Conservation (phyloP, 2,329 filamentous ascomycete species). For the Penicillium janthinellum region DNA sequence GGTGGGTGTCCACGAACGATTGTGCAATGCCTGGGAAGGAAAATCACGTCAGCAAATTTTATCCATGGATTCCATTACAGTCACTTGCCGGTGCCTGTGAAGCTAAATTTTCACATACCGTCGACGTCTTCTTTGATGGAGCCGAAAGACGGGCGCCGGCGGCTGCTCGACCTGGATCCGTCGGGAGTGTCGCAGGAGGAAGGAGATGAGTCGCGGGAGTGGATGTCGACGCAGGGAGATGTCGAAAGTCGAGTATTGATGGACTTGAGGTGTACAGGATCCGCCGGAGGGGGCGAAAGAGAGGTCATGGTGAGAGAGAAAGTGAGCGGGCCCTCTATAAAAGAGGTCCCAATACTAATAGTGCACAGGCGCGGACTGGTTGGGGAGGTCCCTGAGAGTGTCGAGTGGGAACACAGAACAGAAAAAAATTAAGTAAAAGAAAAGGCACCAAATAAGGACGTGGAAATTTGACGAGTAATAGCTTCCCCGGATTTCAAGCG, state of each 20-base stretch:
- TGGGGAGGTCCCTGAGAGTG: slow-evolving; percentile 8
- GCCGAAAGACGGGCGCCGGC: slow-evolving; percentile 45
- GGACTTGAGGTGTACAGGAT: slow-evolving; percentile 30
- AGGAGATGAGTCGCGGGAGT: slow-evolving; percentile 38
- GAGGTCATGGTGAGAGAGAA: slow-evolving; percentile 33
- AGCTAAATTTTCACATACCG: slow-evolving; percentile 32
- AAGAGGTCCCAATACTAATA: slow-evolving; percentile 20
- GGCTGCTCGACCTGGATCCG: slow-evolving; percentile 43
- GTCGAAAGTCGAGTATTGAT: slow-evolving; percentile 25
- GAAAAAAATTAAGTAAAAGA: slow-evolving; percentile 15
- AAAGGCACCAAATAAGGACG: slow-evolving; percentile 13
- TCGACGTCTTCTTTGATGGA: slow-evolving; percentile 48
- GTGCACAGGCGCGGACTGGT: slow-evolving; percentile 6
- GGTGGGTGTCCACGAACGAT: slow-evolving; percentile 47
- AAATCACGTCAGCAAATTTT: slow-evolving; percentile 13
- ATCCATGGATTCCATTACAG: background rate
- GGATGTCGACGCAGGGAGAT: slow-evolving; percentile 24
- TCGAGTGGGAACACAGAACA: slow-evolving; percentile 12
- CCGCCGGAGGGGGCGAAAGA: slow-evolving; percentile 24
- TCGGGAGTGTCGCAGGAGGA: slow-evolving; percentile 38
- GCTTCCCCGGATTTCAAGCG: slow-evolving; percentile 36
- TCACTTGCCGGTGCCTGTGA: background rate
- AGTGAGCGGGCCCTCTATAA: slow-evolving; percentile 30
- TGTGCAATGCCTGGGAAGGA: slow-evolving; percentile 42
- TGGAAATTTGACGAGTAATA: slow-evolving; percentile 22